These are phyloP conservation scores for Staphylotrichum longicolle DNA, from an alignment of 495 filamentous ascomycete species.

Conservation along the genomic window DNA sequence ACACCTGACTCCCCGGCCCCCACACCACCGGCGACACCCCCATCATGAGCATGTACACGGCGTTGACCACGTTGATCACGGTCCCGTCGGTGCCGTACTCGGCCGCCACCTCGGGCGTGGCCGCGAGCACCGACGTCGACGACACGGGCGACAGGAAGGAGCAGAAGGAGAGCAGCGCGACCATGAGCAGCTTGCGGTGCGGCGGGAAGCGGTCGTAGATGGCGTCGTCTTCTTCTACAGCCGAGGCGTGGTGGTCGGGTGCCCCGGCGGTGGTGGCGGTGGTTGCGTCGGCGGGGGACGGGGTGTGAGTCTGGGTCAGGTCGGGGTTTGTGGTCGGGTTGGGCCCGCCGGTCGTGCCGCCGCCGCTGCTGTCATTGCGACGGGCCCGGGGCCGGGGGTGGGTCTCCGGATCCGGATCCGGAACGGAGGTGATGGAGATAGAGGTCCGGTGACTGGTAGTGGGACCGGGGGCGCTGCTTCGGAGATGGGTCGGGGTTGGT, in stretches of 20 bases:
- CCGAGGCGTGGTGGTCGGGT: background rate
- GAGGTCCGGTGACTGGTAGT: too few relatives aligned
- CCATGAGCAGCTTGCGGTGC: constrained; percentile 58
- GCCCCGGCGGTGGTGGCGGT: background rate
- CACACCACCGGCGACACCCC: constrained; percentile 64
- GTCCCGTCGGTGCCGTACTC: constrained; percentile 61
- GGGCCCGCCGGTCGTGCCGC: too few relatives aligned
- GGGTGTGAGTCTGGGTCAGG: constrained; percentile 19
- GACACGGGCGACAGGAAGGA: constrained; percentile 67
- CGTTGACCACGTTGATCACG: constrained; percentile 68
- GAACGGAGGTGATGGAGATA: too few relatives aligned
- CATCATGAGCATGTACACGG: constrained; percentile 68
- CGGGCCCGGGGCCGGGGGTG: too few relatives aligned
- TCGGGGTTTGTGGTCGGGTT: too few relatives aligned
- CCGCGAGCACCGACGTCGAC: constrained; percentile 66
- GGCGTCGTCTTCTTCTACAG: constrained; percentile 36
- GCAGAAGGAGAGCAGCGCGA: constrained; percentile 62
- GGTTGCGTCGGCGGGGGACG: constrained; percentile 32
- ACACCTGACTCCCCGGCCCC: constrained; percentile 67
- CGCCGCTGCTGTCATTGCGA: too few relatives aligned
- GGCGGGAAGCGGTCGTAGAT: constrained; percentile 54
- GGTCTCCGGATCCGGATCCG: too few relatives aligned
- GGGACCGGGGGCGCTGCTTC: too few relatives aligned
- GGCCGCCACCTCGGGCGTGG: constrained; percentile 63
- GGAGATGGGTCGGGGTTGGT: too few relatives aligned